These are phyloP conservation scores for Metschnikowia dekortorum DNA, from an alignment of 805 yeast species.

Conservation along the genomic window DNA sequence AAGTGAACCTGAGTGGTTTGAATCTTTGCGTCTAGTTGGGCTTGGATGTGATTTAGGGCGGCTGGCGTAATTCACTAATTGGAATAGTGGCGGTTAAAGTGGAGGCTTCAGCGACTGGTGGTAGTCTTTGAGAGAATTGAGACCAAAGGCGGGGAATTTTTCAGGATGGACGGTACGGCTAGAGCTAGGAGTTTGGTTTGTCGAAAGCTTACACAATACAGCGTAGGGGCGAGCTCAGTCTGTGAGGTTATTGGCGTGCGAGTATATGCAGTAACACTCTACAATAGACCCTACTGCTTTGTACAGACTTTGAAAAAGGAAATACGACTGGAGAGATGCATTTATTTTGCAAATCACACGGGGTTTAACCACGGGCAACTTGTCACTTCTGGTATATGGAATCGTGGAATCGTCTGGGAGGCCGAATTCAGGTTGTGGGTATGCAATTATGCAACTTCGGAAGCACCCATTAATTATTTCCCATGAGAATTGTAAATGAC, in stretches of 20 bases:
- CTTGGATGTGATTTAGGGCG: background rate
- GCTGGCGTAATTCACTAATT: background rate
- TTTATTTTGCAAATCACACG: background rate
- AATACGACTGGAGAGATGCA: background rate
- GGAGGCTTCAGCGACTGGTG: background rate
- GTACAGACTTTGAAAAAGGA: background rate
- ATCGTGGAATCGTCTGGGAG: background rate
- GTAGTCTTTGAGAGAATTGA: background rate
- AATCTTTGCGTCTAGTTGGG: background rate
- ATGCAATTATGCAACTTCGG: background rate
- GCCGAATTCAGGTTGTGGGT: background rate
- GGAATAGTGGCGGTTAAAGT: background rate
- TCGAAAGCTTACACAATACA: conserved; percentile 1
- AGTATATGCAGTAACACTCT: conserved; percentile 1
- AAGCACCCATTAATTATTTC: background rate
- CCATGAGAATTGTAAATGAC: background rate
- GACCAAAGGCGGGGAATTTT: background rate
- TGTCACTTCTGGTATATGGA: background rate
- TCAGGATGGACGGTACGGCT: background rate
- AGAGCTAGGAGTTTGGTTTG: background rate
- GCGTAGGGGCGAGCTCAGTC: conserved; percentile 4
- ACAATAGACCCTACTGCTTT: too few relatives aligned
- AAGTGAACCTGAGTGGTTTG: background rate
- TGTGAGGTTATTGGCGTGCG: conserved; percentile 3
- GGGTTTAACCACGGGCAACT: background rate